Percentiles rank a stretch among this genome's conserved stretches.
Conservation (phyloP, 495 filamentous ascomycete genomes). For the Daldinia vernicosa region DNA sequence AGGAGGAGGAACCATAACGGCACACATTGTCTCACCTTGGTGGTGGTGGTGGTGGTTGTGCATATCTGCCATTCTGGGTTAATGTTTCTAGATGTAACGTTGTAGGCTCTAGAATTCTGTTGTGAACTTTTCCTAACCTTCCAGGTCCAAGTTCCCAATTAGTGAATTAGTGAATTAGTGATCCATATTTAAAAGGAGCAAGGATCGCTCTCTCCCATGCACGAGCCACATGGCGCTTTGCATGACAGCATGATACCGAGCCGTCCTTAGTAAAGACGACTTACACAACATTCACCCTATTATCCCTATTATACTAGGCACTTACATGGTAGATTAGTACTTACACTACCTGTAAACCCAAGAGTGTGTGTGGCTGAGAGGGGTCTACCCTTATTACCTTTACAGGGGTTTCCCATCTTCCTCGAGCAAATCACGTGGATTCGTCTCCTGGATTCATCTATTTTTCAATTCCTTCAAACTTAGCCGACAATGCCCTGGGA, state of each 20-base stretch:
- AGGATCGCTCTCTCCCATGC: conserved; percentile 27
- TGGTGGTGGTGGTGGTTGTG: conserved; percentile 21
- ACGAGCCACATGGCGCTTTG: conserved; percentile 43
- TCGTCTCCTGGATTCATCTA: conserved; percentile 23
- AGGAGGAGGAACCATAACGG: conserved; percentile 15
- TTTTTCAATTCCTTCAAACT: conserved; percentile 23
- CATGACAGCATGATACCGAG: conserved; percentile 31
- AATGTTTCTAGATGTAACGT: conserved; percentile 42
- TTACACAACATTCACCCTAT: too few relatives aligned
- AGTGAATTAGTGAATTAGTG: conserved; percentile 12
- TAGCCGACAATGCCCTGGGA: conserved; percentile 18
- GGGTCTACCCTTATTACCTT: background rate
- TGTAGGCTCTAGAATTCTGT: conserved; percentile 36
- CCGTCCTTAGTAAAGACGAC: conserved; percentile 7
- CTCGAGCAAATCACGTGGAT: conserved; percentile 20
- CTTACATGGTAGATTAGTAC: conserved; percentile 3
- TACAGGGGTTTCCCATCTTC: background rate
- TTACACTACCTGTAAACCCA: too few relatives aligned
- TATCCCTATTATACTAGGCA: background rate
- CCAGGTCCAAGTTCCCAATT: conserved; percentile 24
- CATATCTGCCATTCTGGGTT: conserved; percentile 29
- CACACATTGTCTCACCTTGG: conserved; percentile 41
- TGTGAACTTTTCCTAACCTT: conserved; percentile 31
- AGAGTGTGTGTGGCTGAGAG: background rate
- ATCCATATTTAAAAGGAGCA: conserved; percentile 34